Conservation (phyloP, 139 green algal species). For the Auxenochlorella protothecoides region DNA sequence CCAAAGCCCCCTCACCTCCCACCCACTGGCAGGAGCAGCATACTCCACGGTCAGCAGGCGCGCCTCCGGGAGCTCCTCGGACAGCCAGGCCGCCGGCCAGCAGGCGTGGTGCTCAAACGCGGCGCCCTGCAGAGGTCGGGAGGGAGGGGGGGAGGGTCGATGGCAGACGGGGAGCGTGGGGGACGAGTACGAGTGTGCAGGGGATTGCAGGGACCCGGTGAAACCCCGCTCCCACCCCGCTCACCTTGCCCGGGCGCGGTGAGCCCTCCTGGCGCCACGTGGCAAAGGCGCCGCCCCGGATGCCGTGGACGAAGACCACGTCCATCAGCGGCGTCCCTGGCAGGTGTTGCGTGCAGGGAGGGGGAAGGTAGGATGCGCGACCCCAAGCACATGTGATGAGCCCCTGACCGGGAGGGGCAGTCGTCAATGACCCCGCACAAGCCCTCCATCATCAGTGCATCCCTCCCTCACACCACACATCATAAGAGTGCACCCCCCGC, state of each 20-base stretch:
- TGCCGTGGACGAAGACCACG: slow-evolving; percentile 84
- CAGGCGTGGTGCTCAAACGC: too few species aligned
- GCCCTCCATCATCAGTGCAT: background rate
- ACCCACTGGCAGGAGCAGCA: too few species aligned
- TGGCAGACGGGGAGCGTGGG: background rate
- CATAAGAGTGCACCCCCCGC: background rate
- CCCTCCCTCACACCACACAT: background rate
- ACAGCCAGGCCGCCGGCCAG: too few species aligned
- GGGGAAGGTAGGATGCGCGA: background rate
- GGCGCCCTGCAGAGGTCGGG: too few species aligned
- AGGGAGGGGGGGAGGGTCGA: background rate
- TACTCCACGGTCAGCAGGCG: too few species aligned
- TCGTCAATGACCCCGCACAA: background rate
- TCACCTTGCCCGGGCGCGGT: slow-evolving; percentile 10
- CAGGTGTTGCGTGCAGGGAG: background rate
- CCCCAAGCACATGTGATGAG: background rate
- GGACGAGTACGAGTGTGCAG: background rate
- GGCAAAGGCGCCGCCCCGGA: slow-evolving; percentile 72
- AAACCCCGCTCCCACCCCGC: background rate
- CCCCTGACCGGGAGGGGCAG: background rate
- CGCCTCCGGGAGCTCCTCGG: too few species aligned
- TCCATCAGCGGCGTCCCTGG: slow-evolving; percentile 46
- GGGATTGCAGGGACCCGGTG: background rate
- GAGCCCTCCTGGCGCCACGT: slow-evolving; percentile 52
- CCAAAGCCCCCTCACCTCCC: too few species aligned